Evolutionary conservation across 352 stramenopile species (phyloP).

Genomic region (Pythium catenulatum): DNA sequence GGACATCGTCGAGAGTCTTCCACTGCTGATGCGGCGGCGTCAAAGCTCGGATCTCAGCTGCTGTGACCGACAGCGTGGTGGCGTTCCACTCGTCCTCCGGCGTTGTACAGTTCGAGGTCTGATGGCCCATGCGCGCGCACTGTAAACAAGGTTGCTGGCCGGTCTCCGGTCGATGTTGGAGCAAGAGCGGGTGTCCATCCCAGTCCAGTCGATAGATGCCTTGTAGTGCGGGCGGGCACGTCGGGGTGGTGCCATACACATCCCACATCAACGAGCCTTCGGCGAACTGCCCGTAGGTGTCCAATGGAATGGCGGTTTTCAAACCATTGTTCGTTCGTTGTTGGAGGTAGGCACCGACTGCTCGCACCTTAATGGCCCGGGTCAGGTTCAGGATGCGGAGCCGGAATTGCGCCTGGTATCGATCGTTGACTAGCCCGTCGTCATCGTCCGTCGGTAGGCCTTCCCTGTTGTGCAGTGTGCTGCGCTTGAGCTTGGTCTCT

Average conservation of each 20-base stretch:
- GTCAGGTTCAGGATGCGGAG: slow-evolving; percentile 7
- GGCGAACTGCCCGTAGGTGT: slow-evolving; percentile 17
- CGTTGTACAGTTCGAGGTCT: neutral
- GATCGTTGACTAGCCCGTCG: slow-evolving; percentile 18
- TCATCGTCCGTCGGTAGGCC: neutral
- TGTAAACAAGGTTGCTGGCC: neutral
- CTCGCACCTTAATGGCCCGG: neutral
- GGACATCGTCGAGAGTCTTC: neutral
- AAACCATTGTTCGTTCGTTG: neutral
- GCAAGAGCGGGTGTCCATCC: neutral
- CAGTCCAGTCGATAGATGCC: slow-evolving; percentile 22
- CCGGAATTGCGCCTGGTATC: slow-evolving; percentile 18
- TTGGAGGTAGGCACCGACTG: neutral
- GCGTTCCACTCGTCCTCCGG: neutral
- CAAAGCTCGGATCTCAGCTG: neutral
- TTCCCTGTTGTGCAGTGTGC: neutral
- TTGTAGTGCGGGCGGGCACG: neutral
- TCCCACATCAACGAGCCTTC: slow-evolving; percentile 31
- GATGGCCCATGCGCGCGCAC: slow-evolving; percentile 15
- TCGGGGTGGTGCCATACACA: neutral
- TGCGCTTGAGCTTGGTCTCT: neutral
- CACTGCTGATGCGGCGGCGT: neutral
- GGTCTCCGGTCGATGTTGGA: neutral
- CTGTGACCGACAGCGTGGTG: neutral
- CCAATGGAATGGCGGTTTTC: neutral